Evolutionary conservation across 2,329 filamentous ascomycete genomes (phyloP).

Genomic region (Aspergillus neotritici): DNA sequence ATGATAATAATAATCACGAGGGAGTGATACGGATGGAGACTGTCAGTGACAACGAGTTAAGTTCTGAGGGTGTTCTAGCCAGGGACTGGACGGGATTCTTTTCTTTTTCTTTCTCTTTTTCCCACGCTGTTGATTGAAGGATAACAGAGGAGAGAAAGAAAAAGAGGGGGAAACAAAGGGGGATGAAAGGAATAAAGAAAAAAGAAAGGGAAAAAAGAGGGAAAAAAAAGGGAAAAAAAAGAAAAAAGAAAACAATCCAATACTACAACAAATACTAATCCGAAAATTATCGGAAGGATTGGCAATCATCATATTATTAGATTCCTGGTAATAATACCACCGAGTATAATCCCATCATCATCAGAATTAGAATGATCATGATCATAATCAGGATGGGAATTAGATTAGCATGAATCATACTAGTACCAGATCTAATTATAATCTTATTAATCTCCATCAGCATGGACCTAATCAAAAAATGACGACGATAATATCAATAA

Average conservation of each 20-base stretch:
- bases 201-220: neutral
- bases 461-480: too few relatives aligned
- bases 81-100: neutral
- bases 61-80: slow-evolving; percentile 2
- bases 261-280: too few relatives aligned
- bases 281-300: too few relatives aligned
- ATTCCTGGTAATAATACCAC: too few relatives aligned
- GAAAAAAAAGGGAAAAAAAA: neutral
- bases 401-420: too few relatives aligned
- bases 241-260: neutral
- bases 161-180: neutral
- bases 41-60: neutral
- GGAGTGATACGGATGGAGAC: slow-evolving; percentile 8
- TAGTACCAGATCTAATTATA: too few relatives aligned
- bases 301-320: too few relatives aligned
- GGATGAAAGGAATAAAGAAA: neutral
- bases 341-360: too few relatives aligned
- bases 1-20: slow-evolving; percentile 9
- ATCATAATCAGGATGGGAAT: too few relatives aligned
- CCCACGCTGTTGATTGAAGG: neutral
- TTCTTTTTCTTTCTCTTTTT: neutral
- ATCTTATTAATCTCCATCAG: too few relatives aligned
- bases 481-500: too few relatives aligned
- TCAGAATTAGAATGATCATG: too few relatives aligned
- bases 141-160: neutral